Evolutionary conservation across 192 early-diverging fungal genomes (phyloP).

Genomic region (Backusella tuberculispora): DNA sequence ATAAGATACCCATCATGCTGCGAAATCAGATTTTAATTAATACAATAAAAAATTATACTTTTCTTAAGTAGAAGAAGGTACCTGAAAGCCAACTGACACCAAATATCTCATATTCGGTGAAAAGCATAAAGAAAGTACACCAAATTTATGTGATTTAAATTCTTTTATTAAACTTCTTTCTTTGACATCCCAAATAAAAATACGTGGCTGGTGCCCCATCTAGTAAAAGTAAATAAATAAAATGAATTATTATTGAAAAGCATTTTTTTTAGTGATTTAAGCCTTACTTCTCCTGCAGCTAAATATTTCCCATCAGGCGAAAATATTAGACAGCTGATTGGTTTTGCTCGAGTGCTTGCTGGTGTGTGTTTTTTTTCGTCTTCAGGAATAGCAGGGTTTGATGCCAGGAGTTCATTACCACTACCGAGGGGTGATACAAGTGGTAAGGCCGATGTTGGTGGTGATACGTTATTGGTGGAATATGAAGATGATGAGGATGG

Average conservation of each 20-base stretch:
- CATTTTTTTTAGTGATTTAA: neutral
- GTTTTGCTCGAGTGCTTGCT: constrained; percentile 55
- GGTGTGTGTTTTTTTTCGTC: constrained; percentile 37
- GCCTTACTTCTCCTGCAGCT: constrained; percentile 76
- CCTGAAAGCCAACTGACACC: constrained; percentile 78
- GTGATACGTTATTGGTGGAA: neutral
- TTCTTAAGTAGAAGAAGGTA: constrained; percentile 32
- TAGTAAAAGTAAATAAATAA: constrained; percentile 23
- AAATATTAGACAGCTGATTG: constrained; percentile 74
- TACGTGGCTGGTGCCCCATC: constrained; percentile 79
- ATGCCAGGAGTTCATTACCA: constrained; percentile 14
- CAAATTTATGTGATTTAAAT: constrained; percentile 79
- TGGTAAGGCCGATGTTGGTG: neutral
- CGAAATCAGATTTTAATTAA: neutral
- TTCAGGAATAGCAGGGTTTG: neutral
- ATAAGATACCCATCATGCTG: constrained; percentile 82
- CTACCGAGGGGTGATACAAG: constrained; percentile 23
- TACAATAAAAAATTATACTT: neutral
- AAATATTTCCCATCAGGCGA: constrained; percentile 69
- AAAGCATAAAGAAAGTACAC: constrained; percentile 68
- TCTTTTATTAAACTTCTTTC: constrained; percentile 57
- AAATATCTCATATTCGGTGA: constrained; percentile 71
- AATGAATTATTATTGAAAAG: neutral
- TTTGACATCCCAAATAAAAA: constrained; percentile 71
- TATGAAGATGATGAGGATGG: neutral